These are phyloP conservation scores for Rhynchospora pubera DNA, from an alignment of 176 grass and related monocot species.

Conservation along the genomic window DNA sequence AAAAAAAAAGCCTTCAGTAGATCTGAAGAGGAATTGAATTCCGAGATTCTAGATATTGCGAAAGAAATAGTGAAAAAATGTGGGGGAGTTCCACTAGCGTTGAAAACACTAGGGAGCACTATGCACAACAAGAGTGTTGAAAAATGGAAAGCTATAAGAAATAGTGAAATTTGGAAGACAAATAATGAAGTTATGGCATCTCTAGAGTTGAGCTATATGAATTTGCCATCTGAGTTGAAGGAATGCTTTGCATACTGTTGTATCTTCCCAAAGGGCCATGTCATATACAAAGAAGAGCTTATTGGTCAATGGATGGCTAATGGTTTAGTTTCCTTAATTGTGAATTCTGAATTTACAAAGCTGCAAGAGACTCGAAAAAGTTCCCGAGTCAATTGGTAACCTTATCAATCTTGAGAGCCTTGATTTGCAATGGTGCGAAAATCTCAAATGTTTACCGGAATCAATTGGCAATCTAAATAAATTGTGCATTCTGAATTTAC, in stretches of 20 bases:
- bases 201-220: constrained; percentile 23
- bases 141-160: background rate
- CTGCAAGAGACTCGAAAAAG: too few relatives aligned
- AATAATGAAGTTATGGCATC: background rate
- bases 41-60: background rate
- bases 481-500: too few relatives aligned
- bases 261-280: constrained; percentile 13
- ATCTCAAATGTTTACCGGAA: too few relatives aligned
- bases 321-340: too few relatives aligned
- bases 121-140: background rate
- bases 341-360: too few relatives aligned
- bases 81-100: constrained; percentile 27
- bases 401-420: too few relatives aligned
- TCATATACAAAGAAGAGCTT: constrained; percentile 15
- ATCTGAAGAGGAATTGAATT: background rate
- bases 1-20: background rate
- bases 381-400: too few relatives aligned
- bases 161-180: background rate
- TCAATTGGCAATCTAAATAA: too few relatives aligned
- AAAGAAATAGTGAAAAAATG: constrained; percentile 21
- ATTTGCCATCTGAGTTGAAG: constrained; percentile 9
- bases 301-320: constrained; percentile 32
- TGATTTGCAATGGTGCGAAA: too few relatives aligned
- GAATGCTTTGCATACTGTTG: constrained; percentile 26
- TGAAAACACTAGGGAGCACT: background rate